These are phyloP conservation scores for Neofusicoccum laricinum DNA, from an alignment of 2,329 filamentous ascomycete species.

Conservation along the genomic window DNA sequence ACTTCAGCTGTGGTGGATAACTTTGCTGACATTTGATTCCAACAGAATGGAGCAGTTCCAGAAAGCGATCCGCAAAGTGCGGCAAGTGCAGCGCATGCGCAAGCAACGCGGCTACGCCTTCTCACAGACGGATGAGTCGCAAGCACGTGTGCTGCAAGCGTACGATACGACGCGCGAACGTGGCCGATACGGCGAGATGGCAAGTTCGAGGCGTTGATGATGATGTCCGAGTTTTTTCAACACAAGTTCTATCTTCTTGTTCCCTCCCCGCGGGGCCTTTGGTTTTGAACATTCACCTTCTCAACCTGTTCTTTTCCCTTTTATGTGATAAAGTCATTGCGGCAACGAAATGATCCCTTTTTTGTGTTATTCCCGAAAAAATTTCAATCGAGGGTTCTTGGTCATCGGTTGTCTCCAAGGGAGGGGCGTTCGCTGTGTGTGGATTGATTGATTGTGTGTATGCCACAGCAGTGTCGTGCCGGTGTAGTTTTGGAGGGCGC, in stretches of 20 bases:
- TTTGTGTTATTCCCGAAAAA: not conserved
- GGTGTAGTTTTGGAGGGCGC: no score
- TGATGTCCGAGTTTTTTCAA: not conserved
- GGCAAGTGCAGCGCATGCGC: slow-evolving; percentile 97
- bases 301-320: not conserved
- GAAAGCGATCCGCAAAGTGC: slow-evolving; percentile 96
- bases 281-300: not conserved
- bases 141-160: slow-evolving; percentile 90
- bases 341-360: not conserved
- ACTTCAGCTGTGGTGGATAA: no score
- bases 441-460: not conserved
- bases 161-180: slow-evolving; percentile 94
- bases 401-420: not conserved
- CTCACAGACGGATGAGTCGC: slow-evolving; percentile 93
- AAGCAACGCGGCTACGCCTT: slow-evolving; percentile 99
- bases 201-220: slow-evolving; percentile 49
- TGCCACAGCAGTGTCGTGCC: not conserved
- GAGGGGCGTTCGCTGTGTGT: not conserved
- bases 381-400: not conserved
- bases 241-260: not conserved
- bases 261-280: not conserved
- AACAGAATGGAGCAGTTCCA: slow-evolving; percentile 97
- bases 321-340: not conserved
- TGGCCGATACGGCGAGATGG: slow-evolving; percentile 95
- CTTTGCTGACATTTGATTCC: no score